Base-by-base conservation (phyloP, 2,329 filamentous ascomycete genomes). In the Simplicillium sp. region DNA sequence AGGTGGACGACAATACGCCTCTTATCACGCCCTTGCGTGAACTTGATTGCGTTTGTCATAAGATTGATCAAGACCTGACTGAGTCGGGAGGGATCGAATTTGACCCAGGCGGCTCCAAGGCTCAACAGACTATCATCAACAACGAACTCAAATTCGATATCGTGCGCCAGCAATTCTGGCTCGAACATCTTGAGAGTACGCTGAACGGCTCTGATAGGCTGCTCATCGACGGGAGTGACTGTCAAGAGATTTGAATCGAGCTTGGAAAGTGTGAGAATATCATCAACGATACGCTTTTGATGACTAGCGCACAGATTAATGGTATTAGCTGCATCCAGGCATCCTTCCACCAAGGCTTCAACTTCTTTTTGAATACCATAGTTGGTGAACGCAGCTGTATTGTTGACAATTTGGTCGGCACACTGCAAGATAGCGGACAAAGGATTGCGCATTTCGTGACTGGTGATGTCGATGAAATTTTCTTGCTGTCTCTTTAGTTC, bases 281-380 rank as follows among this genome's bases (percentile, higher is more conserved):
- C 79, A 51, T 83, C 77, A 13, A 83, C 77, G 42, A 83, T 83
- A 7, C 78, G 70, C 62, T 85, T 85, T 58, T 89, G 82, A 60
- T 87, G 86, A 53, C 80, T 84, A 39, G 84, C 82, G 57, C 86
- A 92, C 12, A 89, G 68, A 16, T 80, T 80, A 54, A 90, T 89
- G 1, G 84, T 89, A 50, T 86, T 83, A n/a, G 84, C 81, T 7
- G 85, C 84, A 56, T 89, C 84, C 15, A 87, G 69, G 45, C 75
- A 76, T 29, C 62, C 65, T 15, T 77, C 72, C 16, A 80, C 49
- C 7, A 77, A 56, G 3, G 58, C 58, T 16, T 73, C 66, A 7
- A 75, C 54, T 50, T 71, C 58, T 47, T 72, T 36, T 55, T 65
- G 50, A 44, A 62, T 49, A 18, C 58, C 49, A 4, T 55, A 54